Evolutionary conservation across 202 grass and related monocot species (phyloP).

Genomic region (Zoysia matrella): DNA sequence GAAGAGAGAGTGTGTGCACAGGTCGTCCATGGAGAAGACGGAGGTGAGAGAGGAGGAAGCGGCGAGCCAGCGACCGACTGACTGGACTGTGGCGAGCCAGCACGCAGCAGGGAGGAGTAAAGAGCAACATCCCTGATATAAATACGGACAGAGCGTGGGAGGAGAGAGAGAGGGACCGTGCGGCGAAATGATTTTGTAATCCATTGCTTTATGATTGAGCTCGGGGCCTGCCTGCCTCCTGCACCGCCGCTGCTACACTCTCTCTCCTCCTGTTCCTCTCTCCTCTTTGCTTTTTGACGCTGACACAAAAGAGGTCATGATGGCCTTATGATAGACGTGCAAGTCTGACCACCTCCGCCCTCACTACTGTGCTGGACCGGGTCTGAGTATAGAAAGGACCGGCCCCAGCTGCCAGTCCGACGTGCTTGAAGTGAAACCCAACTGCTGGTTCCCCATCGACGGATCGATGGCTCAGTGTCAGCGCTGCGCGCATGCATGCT

Average conservation of each 20-base stretch:
- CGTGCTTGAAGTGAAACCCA: conserved; percentile 18
- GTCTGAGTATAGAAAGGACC: conserved; percentile 28
- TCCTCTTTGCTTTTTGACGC: conserved; percentile 36
- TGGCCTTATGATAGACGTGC: conserved; percentile 75
- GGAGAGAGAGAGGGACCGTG: conserved; percentile 7
- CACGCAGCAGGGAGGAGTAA: conserved; percentile 78
- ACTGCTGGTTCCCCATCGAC: conserved; percentile 1
- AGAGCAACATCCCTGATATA: conserved; percentile 80
- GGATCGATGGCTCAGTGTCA: not conserved
- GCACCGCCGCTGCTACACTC: not conserved
- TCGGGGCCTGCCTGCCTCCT: conserved; percentile 23
- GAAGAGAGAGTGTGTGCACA: not conserved
- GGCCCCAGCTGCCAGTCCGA: not conserved
- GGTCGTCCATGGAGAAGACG: conserved; percentile 13
- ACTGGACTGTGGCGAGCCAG: conserved; percentile 40
- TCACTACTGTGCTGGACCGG: not conserved
- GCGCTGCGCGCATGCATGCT: conserved; percentile 24
- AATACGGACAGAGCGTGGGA: conserved; percentile 47
- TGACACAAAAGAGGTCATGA: conserved; percentile 80
- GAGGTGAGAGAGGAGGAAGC: not conserved
- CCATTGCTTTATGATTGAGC: conserved; percentile 99
- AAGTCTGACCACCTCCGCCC: conserved; percentile 48
- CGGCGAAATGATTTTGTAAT: conserved; percentile 90
- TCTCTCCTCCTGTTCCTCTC: conserved; percentile 24
- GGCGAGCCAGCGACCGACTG: not conserved